Evolutionary conservation across 352 stramenopile genomes (phyloP), one percentile per base, ranked within the genome.

Genomic region (Phytophthora cactorum): DNA sequence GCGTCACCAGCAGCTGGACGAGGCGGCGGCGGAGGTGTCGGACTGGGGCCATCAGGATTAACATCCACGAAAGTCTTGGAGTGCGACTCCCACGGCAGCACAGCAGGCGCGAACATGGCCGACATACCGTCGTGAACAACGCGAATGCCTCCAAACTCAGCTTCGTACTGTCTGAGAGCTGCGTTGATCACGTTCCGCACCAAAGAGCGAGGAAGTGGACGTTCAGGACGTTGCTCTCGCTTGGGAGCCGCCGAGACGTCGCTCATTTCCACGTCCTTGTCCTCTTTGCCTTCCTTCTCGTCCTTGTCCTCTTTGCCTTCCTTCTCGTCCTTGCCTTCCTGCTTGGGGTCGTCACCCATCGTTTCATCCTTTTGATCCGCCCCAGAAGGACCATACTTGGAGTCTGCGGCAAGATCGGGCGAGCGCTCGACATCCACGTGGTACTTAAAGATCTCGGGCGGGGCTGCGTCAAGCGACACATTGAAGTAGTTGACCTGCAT

Each of bases 361-460:
- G 69, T 49, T 12, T 77, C 76, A 52, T 84, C 74, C 57, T 86
- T 86, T 39, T 79, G 66, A n/a, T 68, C 76, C 34, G 34, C 61
- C 28, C 44, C 67, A 52, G 70, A 65, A 17, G 79, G 78, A n/a
- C 81, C 84, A 46, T 92, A 90, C 51, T 81, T 87, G 12, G 60
- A 58, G 51, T 79, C 67, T n/a, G 57, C 60, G 4, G 38, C 52
- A 17, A 72, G 55, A 25, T 83, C 79, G 27, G 77, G 69, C 15
- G 78, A 80, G 9, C 79, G 80, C 31, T 84, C 74, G 5, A 94
- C 82, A 4, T 79, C 58, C 27, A 90, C 79, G 58, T 91, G 82
- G 54, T 94, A 94, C 59, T 92, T 91, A 63, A 89, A 91, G 36
- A 92, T 77, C 52, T 94, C 84, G 0, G 53, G 22, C 8, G 71